These are phyloP conservation scores for Hemileccinum impolitum DNA, from an alignment of 768 basidiomycete genomes.

Conservation along the genomic window DNA sequence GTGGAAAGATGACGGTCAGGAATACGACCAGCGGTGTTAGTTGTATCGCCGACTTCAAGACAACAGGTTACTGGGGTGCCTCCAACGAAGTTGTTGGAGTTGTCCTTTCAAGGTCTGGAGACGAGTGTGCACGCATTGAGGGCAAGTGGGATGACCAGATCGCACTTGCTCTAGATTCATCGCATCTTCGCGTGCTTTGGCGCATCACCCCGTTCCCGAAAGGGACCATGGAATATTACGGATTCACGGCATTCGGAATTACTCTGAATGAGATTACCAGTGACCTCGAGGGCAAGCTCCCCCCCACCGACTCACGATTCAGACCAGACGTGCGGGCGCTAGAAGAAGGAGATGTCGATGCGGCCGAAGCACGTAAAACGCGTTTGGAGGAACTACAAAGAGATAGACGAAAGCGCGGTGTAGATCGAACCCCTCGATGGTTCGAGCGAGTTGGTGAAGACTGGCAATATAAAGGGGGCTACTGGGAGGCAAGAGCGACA, in stretches of 20 bases:
- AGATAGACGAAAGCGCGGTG: conserved; percentile 58
- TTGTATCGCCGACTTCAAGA: conserved; percentile 82
- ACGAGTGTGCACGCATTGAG: conserved; percentile 62
- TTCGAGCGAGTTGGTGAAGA: conserved; percentile 67
- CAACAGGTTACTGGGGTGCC: conserved; percentile 79
- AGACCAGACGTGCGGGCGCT: conserved; percentile 81
- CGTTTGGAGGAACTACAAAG: conserved; percentile 76
- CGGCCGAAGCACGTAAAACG: conserved; percentile 69
- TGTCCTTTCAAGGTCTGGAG: conserved; percentile 51
- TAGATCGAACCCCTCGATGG: conserved; percentile 67
- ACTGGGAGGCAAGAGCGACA: conserved; percentile 72
- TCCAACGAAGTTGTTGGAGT: conserved; percentile 67
- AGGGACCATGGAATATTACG: conserved; percentile 69
- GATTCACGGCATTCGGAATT: conserved; percentile 77
- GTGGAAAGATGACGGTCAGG: conserved; percentile 72
- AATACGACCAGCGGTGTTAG: conserved; percentile 53
- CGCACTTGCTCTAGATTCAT: conserved; percentile 62
- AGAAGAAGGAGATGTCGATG: conserved; percentile 70
- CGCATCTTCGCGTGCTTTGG: conserved; percentile 76
- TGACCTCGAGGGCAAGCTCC: conserved; percentile 60
- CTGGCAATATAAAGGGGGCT: conserved; percentile 76
- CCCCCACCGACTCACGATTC: conserved; percentile 78
- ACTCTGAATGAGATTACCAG: conserved; percentile 77
- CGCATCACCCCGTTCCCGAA: conserved; percentile 70
- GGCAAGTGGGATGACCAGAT: conserved; percentile 89